Base-by-base conservation (phyloP, 1,284 basidiomycete species). In the Tausonia pullulans region DNA sequence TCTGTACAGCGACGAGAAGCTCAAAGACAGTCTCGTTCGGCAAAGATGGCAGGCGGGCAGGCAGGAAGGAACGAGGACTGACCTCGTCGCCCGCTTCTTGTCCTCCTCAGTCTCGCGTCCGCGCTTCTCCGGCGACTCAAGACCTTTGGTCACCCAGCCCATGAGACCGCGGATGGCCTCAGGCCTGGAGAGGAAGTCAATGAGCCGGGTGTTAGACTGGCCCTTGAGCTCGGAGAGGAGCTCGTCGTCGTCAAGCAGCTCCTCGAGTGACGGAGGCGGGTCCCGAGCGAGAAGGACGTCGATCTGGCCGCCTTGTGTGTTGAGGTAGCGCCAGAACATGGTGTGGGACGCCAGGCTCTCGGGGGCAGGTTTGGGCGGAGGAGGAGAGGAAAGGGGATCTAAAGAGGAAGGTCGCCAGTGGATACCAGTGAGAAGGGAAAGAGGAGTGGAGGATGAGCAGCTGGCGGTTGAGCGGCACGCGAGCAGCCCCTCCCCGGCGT, bases 201-300 rank as follows among this genome's bases (percentile, higher is more conserved):
- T 62, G 16, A 66, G 65, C 75, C 74, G 75, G 62, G 87, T 87
- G 74, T 97, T 97, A 2, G 27, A 27, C 76, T 95, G 91, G 4
- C 88, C 82, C 77, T 98, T 98, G 82, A 91, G 93, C 76, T 98
- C 94, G 75, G 91, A 89, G 61, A 98, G 79, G 63, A 97, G 80
- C 75, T 97, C 93, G 74, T 91, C 88, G 78, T 97, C 91, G 78
- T 96, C 92, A 65, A 98, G 80, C 65, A 98, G 85, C 60, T 91
- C 87, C 76, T 97, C 93, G 59, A 97, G 81, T 51, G 84, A 70
- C 10, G 76, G 76, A 9, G 76, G 74, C 4, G 67, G 68, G 40
- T 71, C 71, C 45, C 77, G 66, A 43, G 71, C 70, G 51, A 77
- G 68, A 4, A 77, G 68, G 6, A 71, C 69, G 60, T 78, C 77